Evolutionary conservation across 805 yeast species (phyloP), one percentile per base, ranked within the genome.

Genomic region (Allodekkera sacchari): DNA sequence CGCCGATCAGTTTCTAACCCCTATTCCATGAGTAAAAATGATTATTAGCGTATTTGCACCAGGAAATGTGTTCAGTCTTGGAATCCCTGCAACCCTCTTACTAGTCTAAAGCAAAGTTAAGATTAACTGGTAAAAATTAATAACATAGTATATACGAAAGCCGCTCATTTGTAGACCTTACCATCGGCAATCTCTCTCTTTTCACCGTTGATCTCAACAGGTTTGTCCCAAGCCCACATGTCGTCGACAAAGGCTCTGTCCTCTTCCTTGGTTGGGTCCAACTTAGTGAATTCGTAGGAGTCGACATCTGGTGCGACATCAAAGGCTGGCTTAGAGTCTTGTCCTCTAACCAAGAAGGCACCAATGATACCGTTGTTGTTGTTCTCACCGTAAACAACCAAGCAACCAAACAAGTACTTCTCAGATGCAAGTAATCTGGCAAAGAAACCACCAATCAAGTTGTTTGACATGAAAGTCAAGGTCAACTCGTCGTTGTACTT

Each of bases 231-330:
- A 50, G 96, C 94, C 80, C 94, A 84, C 79, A 87, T 71, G 76
- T 87, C 83, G 64, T 83, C 71, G 52, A 92, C 63, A 55, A 84
- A 83, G 43, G 69, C 83, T 64, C 71, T 79, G 71, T 73, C 83
- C 57, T 74, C 92, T 47, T 73, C 75, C 48, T 74, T 74, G 52
- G 85, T 51, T 40, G 80, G 73, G 59, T 89, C 96, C 55, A 89
- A 71, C 70, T 83, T 78, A 57, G 75, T 66, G 82, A 74, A 85
- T 38, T 59, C 57, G 70, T 84, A 89, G 30, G 96, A 84, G 69
- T 89, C 97, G 94, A 95, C 87, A 68, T 92, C 98, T 63, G 98
- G 96, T 57, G 97, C 98, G 62, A 92, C 97, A 45, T 89, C 83
- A 57, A 89, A 85, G 43, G 96, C 98, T 62, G 96, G 95, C 36